These are phyloP conservation scores for Quercus glauca DNA, from an alignment of 306 rosid genomes.

Conservation along the genomic window DNA sequence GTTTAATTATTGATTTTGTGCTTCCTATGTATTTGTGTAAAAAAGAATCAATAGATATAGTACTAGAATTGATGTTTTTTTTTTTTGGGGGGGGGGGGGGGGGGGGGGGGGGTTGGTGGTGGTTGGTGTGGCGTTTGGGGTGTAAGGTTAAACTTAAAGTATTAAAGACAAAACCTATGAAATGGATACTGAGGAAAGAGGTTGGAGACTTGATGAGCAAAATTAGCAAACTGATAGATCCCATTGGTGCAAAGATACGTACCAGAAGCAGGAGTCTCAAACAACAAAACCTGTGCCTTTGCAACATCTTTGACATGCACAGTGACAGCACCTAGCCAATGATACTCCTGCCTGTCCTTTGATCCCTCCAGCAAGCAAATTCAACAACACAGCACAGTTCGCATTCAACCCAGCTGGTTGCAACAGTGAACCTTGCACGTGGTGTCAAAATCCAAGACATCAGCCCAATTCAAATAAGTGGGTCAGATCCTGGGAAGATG, in stretches of 20 bases:
- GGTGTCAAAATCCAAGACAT: slow-evolving; percentile 54
- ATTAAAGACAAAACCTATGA: slow-evolving; percentile 50
- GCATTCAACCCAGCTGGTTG: slow-evolving; percentile 64
- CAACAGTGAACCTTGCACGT: slow-evolving; percentile 42
- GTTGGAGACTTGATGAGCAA: slow-evolving; percentile 51
- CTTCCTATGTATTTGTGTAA: too few relatives aligned
- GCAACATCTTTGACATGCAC: slow-evolving; percentile 81
- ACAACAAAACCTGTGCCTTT: slow-evolving; percentile 49
- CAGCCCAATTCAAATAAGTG: slow-evolving; percentile 59
- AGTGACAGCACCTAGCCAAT: slow-evolving; percentile 69
- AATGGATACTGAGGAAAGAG: slow-evolving; percentile 65
- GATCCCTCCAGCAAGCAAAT: slow-evolving; percentile 60
- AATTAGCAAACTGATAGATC: slow-evolving; percentile 54
- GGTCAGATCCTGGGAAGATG: slow-evolving; percentile 62
- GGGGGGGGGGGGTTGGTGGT: too few relatives aligned
- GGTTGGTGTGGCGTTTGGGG: too few relatives aligned
- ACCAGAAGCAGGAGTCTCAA: slow-evolving; percentile 68
- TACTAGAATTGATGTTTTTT: too few relatives aligned
- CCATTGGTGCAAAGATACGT: slow-evolving; percentile 84
- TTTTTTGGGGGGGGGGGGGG: too few relatives aligned
- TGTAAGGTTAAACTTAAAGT: too few relatives aligned
- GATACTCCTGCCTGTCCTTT: slow-evolving; percentile 61
- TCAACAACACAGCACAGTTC: slow-evolving; percentile 61
- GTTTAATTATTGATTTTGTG: too few relatives aligned
- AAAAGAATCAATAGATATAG: too few relatives aligned